Evolutionary conservation across 495 filamentous ascomycete species (phyloP).

Genomic region (Talaromyces wortmannii): DNA sequence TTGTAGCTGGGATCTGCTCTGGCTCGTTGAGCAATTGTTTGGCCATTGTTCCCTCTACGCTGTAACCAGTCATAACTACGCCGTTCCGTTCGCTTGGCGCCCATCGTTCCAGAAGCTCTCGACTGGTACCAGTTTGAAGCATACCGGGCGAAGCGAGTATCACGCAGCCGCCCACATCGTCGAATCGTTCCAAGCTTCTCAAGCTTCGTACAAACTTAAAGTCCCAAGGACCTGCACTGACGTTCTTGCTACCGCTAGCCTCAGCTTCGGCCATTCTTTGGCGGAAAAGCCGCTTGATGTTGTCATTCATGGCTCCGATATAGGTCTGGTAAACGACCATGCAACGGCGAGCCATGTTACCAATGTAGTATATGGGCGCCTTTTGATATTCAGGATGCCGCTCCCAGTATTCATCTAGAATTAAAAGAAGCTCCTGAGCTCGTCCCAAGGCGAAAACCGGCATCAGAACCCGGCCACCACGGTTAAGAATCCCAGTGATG

Average conservation of each 20-base stretch:
- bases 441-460: constrained; percentile 92
- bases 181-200: constrained; percentile 88
- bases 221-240: constrained; percentile 85
- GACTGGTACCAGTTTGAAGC: constrained; percentile 89
- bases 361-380: constrained; percentile 93
- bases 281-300: constrained; percentile 85
- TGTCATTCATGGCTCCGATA: constrained; percentile 96
- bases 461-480: constrained; percentile 87
- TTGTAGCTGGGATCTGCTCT: constrained; percentile 85
- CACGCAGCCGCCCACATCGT: constrained; percentile 91
- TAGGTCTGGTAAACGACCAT: constrained; percentile 99
- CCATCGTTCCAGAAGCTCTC: constrained; percentile 91
- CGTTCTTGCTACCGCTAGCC: constrained; percentile 61
- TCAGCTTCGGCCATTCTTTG: constrained; percentile 85
- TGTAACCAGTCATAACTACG: constrained; percentile 95
- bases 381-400: constrained; percentile 80
- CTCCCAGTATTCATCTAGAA: constrained; percentile 95
- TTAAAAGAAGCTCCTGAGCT: constrained; percentile 88
- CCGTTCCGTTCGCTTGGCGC: constrained; percentile 92
- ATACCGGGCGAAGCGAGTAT: constrained; percentile 98
- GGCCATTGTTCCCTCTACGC: constrained; percentile 97
- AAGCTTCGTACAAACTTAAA: constrained; percentile 86
- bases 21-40: constrained; percentile 91
- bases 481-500: constrained; percentile 80
- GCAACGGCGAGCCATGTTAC: constrained; percentile 87